Conservation (phyloP, 2,329 filamentous ascomycete genomes). For the Alternaria sp. region DNA sequence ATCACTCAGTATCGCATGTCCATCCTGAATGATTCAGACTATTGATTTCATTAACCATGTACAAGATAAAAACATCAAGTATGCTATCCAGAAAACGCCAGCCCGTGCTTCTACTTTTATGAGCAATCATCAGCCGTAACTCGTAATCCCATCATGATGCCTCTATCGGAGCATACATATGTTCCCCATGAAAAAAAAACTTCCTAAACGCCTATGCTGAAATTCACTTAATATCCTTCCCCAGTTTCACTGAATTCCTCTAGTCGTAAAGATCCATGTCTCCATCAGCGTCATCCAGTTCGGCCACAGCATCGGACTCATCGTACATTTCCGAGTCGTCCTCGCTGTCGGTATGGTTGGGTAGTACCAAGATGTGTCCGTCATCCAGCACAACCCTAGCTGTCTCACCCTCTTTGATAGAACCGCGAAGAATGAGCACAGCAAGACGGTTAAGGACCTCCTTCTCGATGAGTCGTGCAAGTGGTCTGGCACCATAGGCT, state of each 20-base stretch:
- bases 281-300: constrained; percentile 63
- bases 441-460: constrained; percentile 95
- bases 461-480: constrained; percentile 91
- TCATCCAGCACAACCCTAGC: constrained; percentile 81
- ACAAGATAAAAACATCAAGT: constrained; percentile 6
- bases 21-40: constrained; percentile 2
- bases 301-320: constrained; percentile 77
- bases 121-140: constrained; percentile 11
- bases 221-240: neutral
- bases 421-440: constrained; percentile 86
- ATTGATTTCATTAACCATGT: constrained; percentile 20
- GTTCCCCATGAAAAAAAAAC: neutral
- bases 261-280: constrained; percentile 72
- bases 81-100: constrained; percentile 5
- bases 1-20: neutral
- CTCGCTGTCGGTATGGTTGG: constrained; percentile 79
- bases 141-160: constrained; percentile 12
- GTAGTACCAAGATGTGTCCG: constrained; percentile 79
- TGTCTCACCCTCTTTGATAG: constrained; percentile 83
- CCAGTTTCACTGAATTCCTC: constrained; percentile 44
- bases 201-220: constrained; percentile 22
- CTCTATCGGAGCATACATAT: constrained; percentile 1
- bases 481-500: constrained; percentile 89
- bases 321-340: constrained; percentile 78
- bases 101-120: constrained; percentile 3